phyloP scores from a whole-genome alignment of 768 basidiomycete species.

The Neoboletus magnificus region DNA sequence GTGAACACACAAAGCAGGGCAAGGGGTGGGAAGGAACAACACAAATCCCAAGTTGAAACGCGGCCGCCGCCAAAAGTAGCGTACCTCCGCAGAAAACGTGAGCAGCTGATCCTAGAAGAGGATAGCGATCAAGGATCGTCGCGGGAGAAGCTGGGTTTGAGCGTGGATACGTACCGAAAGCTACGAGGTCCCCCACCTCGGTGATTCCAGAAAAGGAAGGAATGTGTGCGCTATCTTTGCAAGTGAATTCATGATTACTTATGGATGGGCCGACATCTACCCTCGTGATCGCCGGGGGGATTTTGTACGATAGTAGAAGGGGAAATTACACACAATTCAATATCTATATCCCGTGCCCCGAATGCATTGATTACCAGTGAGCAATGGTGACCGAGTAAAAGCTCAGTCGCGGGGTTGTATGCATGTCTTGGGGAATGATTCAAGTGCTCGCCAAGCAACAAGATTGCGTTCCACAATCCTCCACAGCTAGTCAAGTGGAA shows the following conservation, averaged over 20 bases:
- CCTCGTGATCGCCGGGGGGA: neutral
- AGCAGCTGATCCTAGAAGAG: constrained; percentile 45
- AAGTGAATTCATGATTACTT: neutral
- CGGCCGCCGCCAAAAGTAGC: constrained; percentile 40
- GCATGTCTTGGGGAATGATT: neutral
- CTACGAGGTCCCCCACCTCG: neutral
- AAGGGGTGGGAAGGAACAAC: constrained; percentile 44
- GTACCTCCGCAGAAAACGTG: constrained; percentile 42
- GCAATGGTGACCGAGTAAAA: neutral
- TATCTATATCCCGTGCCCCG: too few relatives aligned
- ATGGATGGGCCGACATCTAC: constrained; percentile 1
- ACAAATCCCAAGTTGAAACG: constrained; percentile 32
- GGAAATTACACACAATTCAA: too few relatives aligned
- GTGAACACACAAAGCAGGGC: constrained; percentile 38
- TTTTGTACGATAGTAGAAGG: neutral
- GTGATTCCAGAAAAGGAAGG: neutral
- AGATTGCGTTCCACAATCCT: neutral
- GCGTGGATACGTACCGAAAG: constrained; percentile 3
- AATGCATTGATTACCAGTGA: too few relatives aligned
- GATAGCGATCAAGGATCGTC: constrained; percentile 17
- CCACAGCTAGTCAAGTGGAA: neutral
- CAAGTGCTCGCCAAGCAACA: neutral
- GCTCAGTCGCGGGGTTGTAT: neutral
- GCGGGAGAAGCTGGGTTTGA: neutral
- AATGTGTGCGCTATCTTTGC: neutral